Percentiles rank a stretch among this genome's conserved stretches.
These are phyloP conservation scores for Camellia japonica DNA, from an alignment of 148 eudicot species.

Conservation along the genomic window DNA sequence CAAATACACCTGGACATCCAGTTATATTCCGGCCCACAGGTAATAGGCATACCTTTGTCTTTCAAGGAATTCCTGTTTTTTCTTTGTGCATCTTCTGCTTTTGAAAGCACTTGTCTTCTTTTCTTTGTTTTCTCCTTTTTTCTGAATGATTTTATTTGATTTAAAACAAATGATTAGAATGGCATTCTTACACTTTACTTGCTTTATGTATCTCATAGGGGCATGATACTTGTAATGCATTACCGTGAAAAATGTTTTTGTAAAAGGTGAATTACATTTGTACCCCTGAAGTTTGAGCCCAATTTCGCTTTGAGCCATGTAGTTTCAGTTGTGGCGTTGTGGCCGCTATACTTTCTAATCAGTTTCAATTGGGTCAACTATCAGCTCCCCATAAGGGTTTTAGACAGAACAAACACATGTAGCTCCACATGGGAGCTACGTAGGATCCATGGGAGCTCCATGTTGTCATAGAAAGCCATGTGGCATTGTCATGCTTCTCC, in stretches of 20 bases:
- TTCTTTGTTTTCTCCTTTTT: neutral
- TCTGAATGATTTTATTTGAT: neutral
- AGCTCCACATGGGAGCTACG: neutral
- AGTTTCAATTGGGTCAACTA: neutral
- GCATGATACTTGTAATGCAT: neutral
- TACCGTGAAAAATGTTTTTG: neutral
- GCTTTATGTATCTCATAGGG: neutral
- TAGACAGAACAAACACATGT: neutral
- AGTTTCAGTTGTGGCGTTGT: neutral
- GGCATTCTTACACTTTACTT: neutral
- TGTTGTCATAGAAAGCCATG: neutral
- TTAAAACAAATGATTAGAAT: neutral
- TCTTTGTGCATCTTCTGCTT: conserved; percentile 4
- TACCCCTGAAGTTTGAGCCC: neutral
- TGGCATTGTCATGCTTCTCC: neutral
- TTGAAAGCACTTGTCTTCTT: neutral
- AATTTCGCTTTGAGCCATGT: neutral
- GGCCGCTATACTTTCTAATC: neutral
- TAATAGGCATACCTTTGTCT: conserved; percentile 17
- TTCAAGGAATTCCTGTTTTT: neutral
- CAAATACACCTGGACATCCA: conserved; percentile 62
- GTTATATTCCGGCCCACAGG: conserved; percentile 79
- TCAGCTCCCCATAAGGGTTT: neutral
- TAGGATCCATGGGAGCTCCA: neutral
- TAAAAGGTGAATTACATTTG: neutral